These are phyloP conservation scores for Quercus phellos DNA, from an alignment of 331 rosid species.

Conservation along the genomic window DNA sequence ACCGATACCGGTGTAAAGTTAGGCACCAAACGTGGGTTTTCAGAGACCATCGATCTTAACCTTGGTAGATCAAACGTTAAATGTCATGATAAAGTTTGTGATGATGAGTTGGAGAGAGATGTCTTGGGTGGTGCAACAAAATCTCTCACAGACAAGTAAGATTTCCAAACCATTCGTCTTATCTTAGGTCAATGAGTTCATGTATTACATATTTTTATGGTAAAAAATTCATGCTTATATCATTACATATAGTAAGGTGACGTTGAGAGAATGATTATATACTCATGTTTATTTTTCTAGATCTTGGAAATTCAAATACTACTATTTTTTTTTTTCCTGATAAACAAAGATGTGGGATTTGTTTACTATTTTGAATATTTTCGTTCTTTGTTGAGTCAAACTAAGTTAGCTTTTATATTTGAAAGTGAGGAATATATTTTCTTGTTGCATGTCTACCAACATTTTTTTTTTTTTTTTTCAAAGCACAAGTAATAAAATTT, in stretches of 20 bases:
- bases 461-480: background rate
- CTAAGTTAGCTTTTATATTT: too few relatives aligned
- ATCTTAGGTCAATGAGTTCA: background rate
- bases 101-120: constrained; percentile 7
- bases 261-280: too few relatives aligned
- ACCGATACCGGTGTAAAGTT: background rate
- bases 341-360: too few relatives aligned
- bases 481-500: background rate
- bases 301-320: too few relatives aligned
- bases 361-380: too few relatives aligned
- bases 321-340: too few relatives aligned
- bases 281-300: too few relatives aligned
- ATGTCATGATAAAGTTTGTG: background rate
- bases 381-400: too few relatives aligned
- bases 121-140: background rate
- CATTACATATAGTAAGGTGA: too few relatives aligned
- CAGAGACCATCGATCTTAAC: constrained; percentile 38
- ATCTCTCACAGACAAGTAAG: constrained; percentile 45
- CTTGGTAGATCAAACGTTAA: constrained; percentile 21
- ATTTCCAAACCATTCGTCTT: background rate
- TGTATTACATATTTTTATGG: background rate
- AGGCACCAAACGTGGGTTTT: constrained; percentile 44
- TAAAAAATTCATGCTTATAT: background rate
- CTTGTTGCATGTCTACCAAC: background rate
- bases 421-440: too few relatives aligned